phyloP scores from a whole-genome alignment of 495 filamentous ascomycete genomes.

The Aspergillus affinis region DNA sequence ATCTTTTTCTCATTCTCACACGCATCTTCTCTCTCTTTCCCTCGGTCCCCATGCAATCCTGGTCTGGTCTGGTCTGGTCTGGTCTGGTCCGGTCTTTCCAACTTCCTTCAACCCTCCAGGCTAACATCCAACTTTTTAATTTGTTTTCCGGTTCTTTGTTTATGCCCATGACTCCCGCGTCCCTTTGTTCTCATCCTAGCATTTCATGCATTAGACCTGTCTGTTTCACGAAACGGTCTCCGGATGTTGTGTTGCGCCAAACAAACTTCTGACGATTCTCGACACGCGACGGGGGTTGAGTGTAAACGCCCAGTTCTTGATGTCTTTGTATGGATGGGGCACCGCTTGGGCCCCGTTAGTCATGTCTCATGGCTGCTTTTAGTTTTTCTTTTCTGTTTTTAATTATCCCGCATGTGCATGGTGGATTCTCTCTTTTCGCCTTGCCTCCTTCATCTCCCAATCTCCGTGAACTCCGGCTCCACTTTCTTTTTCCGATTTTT shows the following conservation, averaged over 20 bases:
- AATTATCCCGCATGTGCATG: background rate
- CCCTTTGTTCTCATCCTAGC: conserved; percentile 13
- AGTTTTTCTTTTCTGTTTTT: background rate
- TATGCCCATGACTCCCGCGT: background rate
- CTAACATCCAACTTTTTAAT: conserved; percentile 5
- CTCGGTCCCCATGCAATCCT: conserved; percentile 1
- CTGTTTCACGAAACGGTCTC: conserved; percentile 30
- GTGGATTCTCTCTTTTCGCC: background rate
- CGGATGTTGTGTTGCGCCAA: conserved; percentile 25
- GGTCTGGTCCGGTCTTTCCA: conserved; percentile 4
- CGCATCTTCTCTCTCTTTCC: background rate
- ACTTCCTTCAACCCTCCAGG: background rate
- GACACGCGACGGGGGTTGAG: conserved; percentile 11
- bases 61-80: background rate
- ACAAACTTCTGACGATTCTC: conserved; percentile 25
- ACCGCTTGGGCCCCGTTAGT: background rate
- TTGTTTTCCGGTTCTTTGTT: conserved; percentile 1
- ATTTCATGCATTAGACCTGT: conserved; percentile 22
- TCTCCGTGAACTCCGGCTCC: background rate
- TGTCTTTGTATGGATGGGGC: background rate
- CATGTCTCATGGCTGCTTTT: background rate
- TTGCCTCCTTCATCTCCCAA: background rate
- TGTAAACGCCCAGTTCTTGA: background rate
- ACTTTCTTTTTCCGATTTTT: background rate
- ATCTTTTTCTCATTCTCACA: background rate